A percentile compares a stretch with the other conserved stretches of the same genome.
Conservation (phyloP, 1,284 basidiomycete genomes). For the Ceratobasidium sp. region DNA sequence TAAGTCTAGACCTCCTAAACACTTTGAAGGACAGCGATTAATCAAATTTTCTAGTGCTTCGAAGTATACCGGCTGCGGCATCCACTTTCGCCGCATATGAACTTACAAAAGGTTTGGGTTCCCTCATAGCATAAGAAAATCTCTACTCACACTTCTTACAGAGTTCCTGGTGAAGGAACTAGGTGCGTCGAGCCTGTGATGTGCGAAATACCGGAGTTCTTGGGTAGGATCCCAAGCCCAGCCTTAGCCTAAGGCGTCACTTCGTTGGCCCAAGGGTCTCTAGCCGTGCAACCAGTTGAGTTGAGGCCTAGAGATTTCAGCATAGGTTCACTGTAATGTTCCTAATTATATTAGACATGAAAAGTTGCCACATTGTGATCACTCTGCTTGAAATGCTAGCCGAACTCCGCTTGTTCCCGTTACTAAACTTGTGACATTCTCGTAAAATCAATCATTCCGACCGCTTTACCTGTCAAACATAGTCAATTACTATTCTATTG, state of each 20-base stretch:
- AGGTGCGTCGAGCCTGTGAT: background rate
- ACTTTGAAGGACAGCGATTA: too few relatives aligned
- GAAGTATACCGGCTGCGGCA: constrained; percentile 91
- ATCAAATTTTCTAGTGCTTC: constrained; percentile 60
- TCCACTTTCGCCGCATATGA: constrained; percentile 95
- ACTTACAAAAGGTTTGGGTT: constrained; percentile 75
- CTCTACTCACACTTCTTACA: background rate
- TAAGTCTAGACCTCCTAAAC: constrained; percentile 57
- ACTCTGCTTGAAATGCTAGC: too few relatives aligned
- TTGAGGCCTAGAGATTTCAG: too few relatives aligned
- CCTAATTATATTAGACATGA: too few relatives aligned
- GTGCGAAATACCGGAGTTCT: too few relatives aligned
- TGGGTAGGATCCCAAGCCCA: too few relatives aligned
- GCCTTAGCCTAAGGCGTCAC: too few relatives aligned
- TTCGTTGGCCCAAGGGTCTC: too few relatives aligned
- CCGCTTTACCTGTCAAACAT: background rate
- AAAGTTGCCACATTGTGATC: too few relatives aligned
- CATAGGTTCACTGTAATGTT: too few relatives aligned
- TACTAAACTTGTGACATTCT: background rate
- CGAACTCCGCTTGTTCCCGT: too few relatives aligned
- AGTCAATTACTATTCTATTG: background rate
- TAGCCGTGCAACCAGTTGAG: too few relatives aligned
- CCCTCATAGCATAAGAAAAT: background rate
- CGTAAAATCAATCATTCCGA: constrained; percentile 29
- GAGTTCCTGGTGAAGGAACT: constrained; percentile 34